A percentile compares a stretch with the other conserved stretches of the same genome.
These are phyloP conservation scores for Rhododendron ovatum DNA, from an alignment of 148 eudicot genomes.

Conservation along the genomic window DNA sequence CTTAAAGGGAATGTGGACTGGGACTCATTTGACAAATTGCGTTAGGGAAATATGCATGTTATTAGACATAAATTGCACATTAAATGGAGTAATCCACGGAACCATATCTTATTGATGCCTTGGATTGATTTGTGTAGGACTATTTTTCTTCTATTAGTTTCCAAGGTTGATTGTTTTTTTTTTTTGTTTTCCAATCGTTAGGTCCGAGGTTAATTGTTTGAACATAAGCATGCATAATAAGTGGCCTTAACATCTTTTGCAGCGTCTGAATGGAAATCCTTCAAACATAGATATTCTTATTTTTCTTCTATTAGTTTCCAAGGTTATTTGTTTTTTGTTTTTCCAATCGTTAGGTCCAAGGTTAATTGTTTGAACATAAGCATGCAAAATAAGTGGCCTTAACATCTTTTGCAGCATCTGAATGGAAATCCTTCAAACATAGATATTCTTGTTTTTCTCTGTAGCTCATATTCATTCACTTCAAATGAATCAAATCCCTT, in stretches of 20 bases:
- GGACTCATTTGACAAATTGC: background rate
- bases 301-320: background rate
- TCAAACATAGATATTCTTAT: too few relatives aligned
- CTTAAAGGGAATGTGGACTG: background rate
- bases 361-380: background rate
- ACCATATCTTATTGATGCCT: background rate
- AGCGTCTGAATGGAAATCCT: background rate
- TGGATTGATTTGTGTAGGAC: background rate
- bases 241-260: background rate
- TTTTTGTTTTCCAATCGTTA: too few relatives aligned
- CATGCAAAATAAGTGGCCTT: background rate
- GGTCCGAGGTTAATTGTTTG: background rate
- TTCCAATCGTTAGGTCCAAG: too few relatives aligned
- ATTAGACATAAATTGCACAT: background rate
- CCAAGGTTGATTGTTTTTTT: background rate
- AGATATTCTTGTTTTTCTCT: background rate
- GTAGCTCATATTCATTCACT: background rate
- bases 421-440: background rate
- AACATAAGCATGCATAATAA: background rate
- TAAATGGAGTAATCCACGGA: background rate
- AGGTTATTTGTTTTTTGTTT: too few relatives aligned
- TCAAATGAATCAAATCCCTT: background rate
- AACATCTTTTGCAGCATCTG: background rate
- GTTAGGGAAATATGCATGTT: background rate
- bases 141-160: background rate